Percentiles rank a stretch among this genome's conserved stretches.
Evolutionary conservation across 495 filamentous ascomycete species (phyloP).

Genomic region (Collariella sp.): DNA sequence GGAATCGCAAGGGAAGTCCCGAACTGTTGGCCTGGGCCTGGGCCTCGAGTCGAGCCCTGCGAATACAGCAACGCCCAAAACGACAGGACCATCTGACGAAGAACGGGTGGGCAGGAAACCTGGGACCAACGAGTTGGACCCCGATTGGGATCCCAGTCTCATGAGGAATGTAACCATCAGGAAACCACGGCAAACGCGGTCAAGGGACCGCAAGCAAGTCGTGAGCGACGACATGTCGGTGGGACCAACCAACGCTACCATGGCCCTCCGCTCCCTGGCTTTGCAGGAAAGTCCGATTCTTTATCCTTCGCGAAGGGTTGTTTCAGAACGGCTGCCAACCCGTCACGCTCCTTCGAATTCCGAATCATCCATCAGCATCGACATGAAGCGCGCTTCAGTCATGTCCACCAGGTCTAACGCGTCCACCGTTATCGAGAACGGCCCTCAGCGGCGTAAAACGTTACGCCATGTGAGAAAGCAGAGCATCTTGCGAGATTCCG

Average conservation of each 20-base stretch:
- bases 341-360: conserved; percentile 28
- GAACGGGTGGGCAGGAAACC: conserved; percentile 30
- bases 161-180: conserved; percentile 50
- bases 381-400: conserved; percentile 48
- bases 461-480: conserved; percentile 64
- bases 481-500: conserved; percentile 40
- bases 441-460: conserved; percentile 47
- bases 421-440: conserved; percentile 57
- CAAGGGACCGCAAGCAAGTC: conserved; percentile 27
- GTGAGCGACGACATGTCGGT: conserved; percentile 42
- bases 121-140: conserved; percentile 31
- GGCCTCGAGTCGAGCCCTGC: conserved; percentile 36
- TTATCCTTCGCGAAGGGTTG: conserved; percentile 32
- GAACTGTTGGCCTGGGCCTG: conserved; percentile 42
- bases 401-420: conserved; percentile 51
- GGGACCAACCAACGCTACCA: conserved; percentile 43
- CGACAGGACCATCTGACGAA: conserved; percentile 39
- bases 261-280: conserved; percentile 38
- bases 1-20: conserved; percentile 20
- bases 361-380: conserved; percentile 37
- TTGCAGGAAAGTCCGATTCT: conserved; percentile 39
- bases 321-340: conserved; percentile 21
- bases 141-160: conserved; percentile 49
- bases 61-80: conserved; percentile 30
- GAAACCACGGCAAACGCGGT: conserved; percentile 36